Evolutionary conservation across 2,329 filamentous ascomycete species (phyloP).

Genomic region (Ophiostoma fasciatum): DNA sequence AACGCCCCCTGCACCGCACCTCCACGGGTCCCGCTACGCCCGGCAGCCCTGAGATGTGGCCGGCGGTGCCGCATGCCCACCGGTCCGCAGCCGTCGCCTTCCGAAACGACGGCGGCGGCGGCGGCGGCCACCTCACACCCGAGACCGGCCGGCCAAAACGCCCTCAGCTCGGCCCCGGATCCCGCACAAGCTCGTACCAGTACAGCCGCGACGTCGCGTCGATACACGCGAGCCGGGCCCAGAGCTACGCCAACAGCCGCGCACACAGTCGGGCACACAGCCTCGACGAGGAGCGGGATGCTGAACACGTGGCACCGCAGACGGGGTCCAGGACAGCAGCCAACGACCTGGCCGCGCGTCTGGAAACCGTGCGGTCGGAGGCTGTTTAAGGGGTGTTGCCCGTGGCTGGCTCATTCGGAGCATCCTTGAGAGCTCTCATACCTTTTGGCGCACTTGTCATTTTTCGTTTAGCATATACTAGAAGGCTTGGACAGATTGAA

Average conservation of each 20-base stretch:
- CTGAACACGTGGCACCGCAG: background rate
- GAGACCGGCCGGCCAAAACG: background rate
- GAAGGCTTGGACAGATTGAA: too few species aligned
- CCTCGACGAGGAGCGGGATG: slow-evolving; percentile 1
- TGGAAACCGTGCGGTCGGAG: background rate
- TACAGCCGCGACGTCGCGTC: slow-evolving; percentile 3
- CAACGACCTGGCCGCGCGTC: background rate
- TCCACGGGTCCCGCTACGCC: background rate
- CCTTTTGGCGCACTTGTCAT: background rate
- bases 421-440: background rate
- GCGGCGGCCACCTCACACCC: too few species aligned
- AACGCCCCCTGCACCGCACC: background rate
- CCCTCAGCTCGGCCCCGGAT: slow-evolving; percentile 1
- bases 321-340: background rate
- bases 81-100: too few species aligned
- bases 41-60: background rate
- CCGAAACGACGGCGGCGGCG: too few species aligned
- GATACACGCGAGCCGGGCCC: slow-evolving; percentile 1
- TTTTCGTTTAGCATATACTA: background rate
- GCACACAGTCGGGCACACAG: slow-evolving; percentile 1
- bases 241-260: background rate
- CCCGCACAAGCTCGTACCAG: slow-evolving; percentile 3
- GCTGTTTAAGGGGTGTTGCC: background rate
- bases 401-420: too few species aligned
- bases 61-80: too few species aligned